Evolutionary conservation across 139 green algal genomes (phyloP).

Genomic region (Closterium sp.): DNA sequence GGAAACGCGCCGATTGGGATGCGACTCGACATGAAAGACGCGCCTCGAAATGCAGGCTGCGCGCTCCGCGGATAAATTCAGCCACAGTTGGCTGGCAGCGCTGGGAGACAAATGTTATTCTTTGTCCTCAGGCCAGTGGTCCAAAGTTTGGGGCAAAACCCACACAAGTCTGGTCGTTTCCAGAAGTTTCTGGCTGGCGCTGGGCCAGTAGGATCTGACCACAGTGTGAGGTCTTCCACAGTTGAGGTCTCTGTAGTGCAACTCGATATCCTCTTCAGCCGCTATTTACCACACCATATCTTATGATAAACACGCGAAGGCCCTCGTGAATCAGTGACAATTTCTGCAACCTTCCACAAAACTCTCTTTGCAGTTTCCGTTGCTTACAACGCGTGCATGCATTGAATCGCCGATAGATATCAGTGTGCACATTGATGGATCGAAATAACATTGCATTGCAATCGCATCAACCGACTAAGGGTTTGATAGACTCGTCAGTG

Average conservation of each 20-base stretch:
- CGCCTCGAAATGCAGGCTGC: not conserved
- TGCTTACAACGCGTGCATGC: no score
- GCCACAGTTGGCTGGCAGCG: no score
- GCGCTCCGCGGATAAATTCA: not conserved
- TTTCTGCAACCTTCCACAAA: no score
- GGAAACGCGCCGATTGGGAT: not conserved
- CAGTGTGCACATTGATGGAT: not conserved
- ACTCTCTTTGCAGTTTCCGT: no score
- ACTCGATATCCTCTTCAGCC: no score
- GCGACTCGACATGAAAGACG: not conserved
- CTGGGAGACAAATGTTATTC: not conserved
- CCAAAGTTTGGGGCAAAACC: not conserved
- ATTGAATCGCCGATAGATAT: no score
- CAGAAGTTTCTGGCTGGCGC: not conserved
- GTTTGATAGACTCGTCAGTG: not conserved
- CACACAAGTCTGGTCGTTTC: not conserved
- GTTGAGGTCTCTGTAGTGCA: not conserved
- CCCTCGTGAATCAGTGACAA: no score
- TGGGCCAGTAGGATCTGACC: no score
- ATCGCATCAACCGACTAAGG: not conserved
- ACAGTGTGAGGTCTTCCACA: no score
- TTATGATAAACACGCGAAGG: no score
- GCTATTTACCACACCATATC: no score
- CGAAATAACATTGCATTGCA: not conserved
- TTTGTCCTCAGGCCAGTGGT: not conserved